Evolutionary conservation across 2,329 filamentous ascomycete genomes (phyloP), one percentile per base, ranked within the genome.

Genomic region (Talaromyces islandicus): DNA sequence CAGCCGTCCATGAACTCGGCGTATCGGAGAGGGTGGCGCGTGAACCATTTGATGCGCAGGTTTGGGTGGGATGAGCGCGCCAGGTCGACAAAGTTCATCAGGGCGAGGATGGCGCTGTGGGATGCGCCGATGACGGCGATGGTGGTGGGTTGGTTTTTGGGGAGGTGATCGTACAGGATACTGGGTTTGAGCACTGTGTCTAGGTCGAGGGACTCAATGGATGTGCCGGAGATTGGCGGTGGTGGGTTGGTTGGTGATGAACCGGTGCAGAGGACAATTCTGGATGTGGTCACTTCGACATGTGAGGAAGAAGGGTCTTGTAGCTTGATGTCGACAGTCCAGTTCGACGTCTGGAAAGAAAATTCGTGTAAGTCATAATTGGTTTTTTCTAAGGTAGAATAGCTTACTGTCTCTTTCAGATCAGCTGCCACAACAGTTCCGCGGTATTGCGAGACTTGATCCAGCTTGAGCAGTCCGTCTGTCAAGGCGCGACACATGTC

Each of bases 1-100:
- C 85, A 87, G 60, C 82, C 83, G 63, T 85, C 84, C 72, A 78
- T 83, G 68, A 81, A 83, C 66, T 84, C 80, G 17, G 85, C 85
- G 63, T 88, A 88, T 25, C 83, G 81, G 10, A 88, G 77, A 1
- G 78, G 71, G 64, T 85, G 81, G n/a, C 85, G 78, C 30, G 76
- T 85, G 71, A 88, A 86, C 85, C 85, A 88, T 65, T 82, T 83
- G 58, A 87, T 77, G 30, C 77, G 78, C 2, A 88, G 75, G 6
- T 78, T 68, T 0, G 82, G 80, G 62, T 86, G 83, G 0, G 78
- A 78, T 30, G 76, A 75, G 24, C 71, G 71, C 11, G 81, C 81
- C 5, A 87, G 75, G 5, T 81, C 76, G 68, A 81, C 79, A 12
- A 88, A 78, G 68, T 88, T 87, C 69, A 83, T 79, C 17, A 88